Conservation (phyloP, 768 basidiomycete species). For the Trametopsis cervina region DNA sequence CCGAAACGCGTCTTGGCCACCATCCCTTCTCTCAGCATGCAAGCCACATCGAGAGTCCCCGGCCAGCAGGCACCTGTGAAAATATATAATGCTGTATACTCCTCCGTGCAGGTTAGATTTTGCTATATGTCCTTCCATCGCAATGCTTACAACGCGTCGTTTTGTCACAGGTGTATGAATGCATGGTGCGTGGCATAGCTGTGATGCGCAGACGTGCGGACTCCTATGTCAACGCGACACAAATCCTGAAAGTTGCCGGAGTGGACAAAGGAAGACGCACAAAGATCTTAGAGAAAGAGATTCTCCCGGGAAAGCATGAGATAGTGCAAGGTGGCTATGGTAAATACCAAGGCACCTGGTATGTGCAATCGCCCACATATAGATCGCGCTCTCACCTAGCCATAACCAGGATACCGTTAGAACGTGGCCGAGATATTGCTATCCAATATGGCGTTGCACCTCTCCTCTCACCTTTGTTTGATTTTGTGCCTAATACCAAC, state of each 20-base stretch:
- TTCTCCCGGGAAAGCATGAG: conserved; percentile 90
- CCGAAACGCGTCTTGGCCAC: conserved; percentile 16
- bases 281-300: conserved; percentile 96
- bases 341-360: conserved; percentile 99
- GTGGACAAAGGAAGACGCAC: conserved; percentile 95
- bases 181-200: conserved; percentile 96
- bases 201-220: conserved; percentile 96
- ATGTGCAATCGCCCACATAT: conserved; percentile 21
- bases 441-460: conserved; percentile 86
- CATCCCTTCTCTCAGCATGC: conserved; percentile 23
- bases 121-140: conserved; percentile 4
- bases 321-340: conserved; percentile 99
- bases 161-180: conserved; percentile 78
- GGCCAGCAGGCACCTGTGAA: conserved; percentile 48
- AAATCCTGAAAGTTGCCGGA: conserved; percentile 97
- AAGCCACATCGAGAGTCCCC: conserved; percentile 22
- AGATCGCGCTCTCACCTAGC: conserved; percentile 4
- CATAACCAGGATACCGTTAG: conserved; percentile 82
- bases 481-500: conserved; percentile 77
- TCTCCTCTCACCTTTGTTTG: conserved; percentile 85
- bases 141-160: conserved; percentile 15
- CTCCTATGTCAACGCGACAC: conserved; percentile 96
- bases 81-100: conserved; percentile 92
- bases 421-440: conserved; percentile 89
- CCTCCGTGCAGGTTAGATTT: conserved; percentile 68